phyloP scores from a whole-genome alignment of 305 asterid species.

The Solanum chacoense region DNA sequence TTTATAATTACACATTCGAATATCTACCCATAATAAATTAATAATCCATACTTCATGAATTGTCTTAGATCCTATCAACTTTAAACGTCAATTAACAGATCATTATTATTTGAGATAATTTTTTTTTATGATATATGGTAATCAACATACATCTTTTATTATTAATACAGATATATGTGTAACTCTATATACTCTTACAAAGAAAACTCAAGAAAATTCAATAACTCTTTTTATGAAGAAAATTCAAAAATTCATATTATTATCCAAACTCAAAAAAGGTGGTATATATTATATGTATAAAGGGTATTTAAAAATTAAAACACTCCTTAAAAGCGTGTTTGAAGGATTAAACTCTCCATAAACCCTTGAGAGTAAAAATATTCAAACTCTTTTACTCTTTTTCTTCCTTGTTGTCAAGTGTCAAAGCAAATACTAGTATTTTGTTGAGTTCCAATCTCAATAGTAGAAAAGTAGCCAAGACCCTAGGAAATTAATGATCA shows the following conservation, averaged over 20 bases:
- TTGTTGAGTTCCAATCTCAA: constrained; percentile 31
- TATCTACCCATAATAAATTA: not conserved
- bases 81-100: not conserved
- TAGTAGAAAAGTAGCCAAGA: constrained; percentile 12
- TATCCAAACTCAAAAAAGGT: not conserved
- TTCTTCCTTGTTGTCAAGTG: not conserved
- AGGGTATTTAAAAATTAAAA: not conserved
- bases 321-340: constrained; percentile 27
- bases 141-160: not conserved
- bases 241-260: not conserved
- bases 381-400: constrained; percentile 40
- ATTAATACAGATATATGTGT: not conserved
- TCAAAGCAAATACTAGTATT: constrained; percentile 22
- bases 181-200: not conserved
- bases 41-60: not conserved
- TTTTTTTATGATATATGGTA: not conserved
- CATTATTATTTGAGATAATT: not conserved
- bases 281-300: not conserved
- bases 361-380: constrained; percentile 16
- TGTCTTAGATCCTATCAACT: not conserved
- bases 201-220: not conserved
- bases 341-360: constrained; percentile 37
- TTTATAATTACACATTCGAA: not conserved
- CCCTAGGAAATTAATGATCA: not conserved
- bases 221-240: not conserved